A percentile compares a stretch with the other conserved stretches of the same genome.
Evolutionary conservation across 306 rosid genomes (phyloP).

Genomic region (Mimosa pudica): DNA sequence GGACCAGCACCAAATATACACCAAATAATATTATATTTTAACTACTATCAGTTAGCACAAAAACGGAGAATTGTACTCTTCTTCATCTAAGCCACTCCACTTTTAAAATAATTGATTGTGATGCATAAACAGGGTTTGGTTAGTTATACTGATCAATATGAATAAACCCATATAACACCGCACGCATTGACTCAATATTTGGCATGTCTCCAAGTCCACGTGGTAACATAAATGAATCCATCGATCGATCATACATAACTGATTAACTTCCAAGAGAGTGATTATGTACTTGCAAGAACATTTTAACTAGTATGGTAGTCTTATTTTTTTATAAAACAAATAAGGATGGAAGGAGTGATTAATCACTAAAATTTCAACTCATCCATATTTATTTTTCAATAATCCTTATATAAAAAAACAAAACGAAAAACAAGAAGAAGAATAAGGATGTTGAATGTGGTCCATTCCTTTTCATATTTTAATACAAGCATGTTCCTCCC

Average conservation of each 20-base stretch:
- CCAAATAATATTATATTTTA: conserved; percentile 1
- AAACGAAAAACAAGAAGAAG: conserved; percentile 20
- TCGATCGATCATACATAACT: conserved; percentile 8
- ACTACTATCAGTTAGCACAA: conserved; percentile 30
- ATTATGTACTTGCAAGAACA: too few species aligned
- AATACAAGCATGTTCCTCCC: conserved; percentile 45
- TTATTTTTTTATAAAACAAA: neutral
- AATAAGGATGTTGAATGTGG: conserved; percentile 42
- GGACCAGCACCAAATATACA: conserved; percentile 24
- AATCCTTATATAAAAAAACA: conserved; percentile 28
- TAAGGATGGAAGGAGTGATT: neutral
- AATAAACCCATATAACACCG: conserved; percentile 18
- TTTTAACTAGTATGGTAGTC: too few species aligned
- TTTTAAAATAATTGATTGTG: neutral
- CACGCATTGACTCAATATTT: conserved; percentile 14
- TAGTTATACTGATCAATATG: neutral
- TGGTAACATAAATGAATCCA: conserved; percentile 2
- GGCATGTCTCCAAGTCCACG: neutral
- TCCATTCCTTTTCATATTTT: conserved; percentile 46
- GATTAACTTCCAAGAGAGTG: neutral
- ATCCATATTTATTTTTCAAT: conserved; percentile 29
- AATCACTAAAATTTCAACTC: neutral
- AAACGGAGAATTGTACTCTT: neutral
- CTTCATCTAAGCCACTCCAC: neutral
- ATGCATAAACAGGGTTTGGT: neutral